Base-by-base conservation (phyloP, 805 yeast genomes). In the Starmera caribaea region DNA sequence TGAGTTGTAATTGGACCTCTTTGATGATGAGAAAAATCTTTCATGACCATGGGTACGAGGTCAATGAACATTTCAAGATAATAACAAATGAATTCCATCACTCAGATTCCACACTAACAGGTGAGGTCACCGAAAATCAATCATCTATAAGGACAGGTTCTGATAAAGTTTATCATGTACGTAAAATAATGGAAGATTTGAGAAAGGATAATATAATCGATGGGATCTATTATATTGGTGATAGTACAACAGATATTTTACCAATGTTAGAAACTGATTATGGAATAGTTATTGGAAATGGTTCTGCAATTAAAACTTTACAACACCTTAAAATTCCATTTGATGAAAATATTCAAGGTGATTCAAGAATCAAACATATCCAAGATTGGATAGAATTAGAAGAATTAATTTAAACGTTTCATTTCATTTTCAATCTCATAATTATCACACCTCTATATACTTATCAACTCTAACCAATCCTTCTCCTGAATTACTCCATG, bases 381-480 rank as follows among this genome's bases (percentile, higher is more conserved):
- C 41, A 37, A 21, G 36, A 46, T 16, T 54, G 57, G 58, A 29
- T 35, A 5, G 54, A 52, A 33, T 16, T 53, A 16, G 17, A 36
- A 12, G 41, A 41, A 28, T 31, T 49, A n/a, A 16, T 47, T 12
- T 44, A 16, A 35, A 27, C 15, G 12, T 13, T 13, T 30, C n/a
- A n/a, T 30, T 5, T 30, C 32, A 13, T 30, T 33, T 32, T 14
- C 3, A 30, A 33, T 8, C n/a, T 26, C 16, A 31, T 8, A 12
- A 26, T 21, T 4, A 16, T 55, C 50, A 71, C 24, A 74, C 44
- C 45, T 62, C 72, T 41, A 80, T 53, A 45, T 66, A 68, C 45
- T 69, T 68, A 35, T 66, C 63, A 21, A 82, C 69, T 41, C 74
- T 70, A 2, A 87, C 81, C 47, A 88, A 57, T 0, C 96, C 96